Base-by-base conservation (phyloP, 768 basidiomycete genomes). In the Russula sp. region DNA sequence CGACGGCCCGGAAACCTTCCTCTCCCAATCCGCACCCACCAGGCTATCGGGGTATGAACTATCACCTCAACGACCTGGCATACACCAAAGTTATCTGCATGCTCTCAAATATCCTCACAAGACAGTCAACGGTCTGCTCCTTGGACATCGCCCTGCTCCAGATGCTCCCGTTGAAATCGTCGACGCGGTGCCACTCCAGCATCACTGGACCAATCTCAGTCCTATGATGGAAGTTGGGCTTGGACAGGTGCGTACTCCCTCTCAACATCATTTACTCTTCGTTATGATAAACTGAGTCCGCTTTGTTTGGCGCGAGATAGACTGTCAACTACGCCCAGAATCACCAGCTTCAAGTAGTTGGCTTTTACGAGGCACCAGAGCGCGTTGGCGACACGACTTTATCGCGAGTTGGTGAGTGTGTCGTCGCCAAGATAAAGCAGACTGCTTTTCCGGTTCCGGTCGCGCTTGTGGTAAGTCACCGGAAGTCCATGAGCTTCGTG, bases 191-290 rank as follows among this genome's bases (percentile, higher is more conserved):
- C 92, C 92, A 18, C 78, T 94, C 40, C 80, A 91, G 57, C 91
- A 94, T 71, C 86, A 91, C 72, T 93, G 90, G 90, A 90, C 89
- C 8, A 86, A 82, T 69, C 79, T 94, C 59, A 88, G 86, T 65
- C 88, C 89, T 4, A 89, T 89, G 86, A 91, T 91, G 87, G 90
- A 92, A 72, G 85, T 90, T 65, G 91, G 89, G 28, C 80, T 92
- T 48, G 88, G 90, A 69, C 76, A 90, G 71, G 90, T 89, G 68
- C 68, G 85, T 75, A 10, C 18, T 14, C 48, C 22, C n/a, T 30
- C 14, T 2, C 2, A 26, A 11, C 7, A 3, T 50, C 3, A 18
- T 38, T 49, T 46, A 13, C 1, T 40, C 52, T 36, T 13, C 3
- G 11, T 24, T 11, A 22, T 22, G 9, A 13, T 49, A 28, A 30